phyloP scores from a whole-genome alignment of 2,329 filamentous ascomycete genomes.

The Fusarium sp. region DNA sequence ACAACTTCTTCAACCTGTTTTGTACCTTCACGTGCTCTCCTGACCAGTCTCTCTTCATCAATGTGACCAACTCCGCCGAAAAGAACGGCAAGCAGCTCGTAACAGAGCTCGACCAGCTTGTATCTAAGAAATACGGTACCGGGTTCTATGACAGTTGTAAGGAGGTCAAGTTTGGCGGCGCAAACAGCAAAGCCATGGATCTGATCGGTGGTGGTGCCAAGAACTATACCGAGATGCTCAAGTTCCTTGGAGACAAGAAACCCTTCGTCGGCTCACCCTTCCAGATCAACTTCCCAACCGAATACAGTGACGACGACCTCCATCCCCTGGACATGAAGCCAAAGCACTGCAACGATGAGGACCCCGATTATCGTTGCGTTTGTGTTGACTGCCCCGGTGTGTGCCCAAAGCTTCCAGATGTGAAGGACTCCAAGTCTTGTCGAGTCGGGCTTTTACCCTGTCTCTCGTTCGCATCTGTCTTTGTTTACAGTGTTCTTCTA shows the following conservation, averaged over 20 bases:
- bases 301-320: constrained; percentile 78
- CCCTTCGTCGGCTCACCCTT: constrained; percentile 88
- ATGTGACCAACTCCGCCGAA: constrained; percentile 81
- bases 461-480: constrained; percentile 90
- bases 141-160: constrained; percentile 98
- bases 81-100: constrained; percentile 75
- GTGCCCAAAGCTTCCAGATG: constrained; percentile 83
- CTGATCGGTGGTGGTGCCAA: constrained; percentile 96
- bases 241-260: constrained; percentile 94
- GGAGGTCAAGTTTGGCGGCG: constrained; percentile 97
- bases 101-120: constrained; percentile 89
- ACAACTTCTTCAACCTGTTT: constrained; percentile 98
- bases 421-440: constrained; percentile 79
- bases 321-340: constrained; percentile 76
- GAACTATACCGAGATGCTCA: constrained; percentile 87
- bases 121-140: constrained; percentile 84
- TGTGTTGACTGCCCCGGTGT: constrained; percentile 92
- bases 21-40: constrained; percentile 99
- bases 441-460: constrained; percentile 91
- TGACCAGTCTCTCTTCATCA: constrained; percentile 94
- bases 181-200: constrained; percentile 93
- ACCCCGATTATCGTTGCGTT: constrained; percentile 87
- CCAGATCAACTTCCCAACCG: constrained; percentile 90
- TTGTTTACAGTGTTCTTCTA: constrained; percentile 84
- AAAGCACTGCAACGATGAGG: constrained; percentile 90